Evolutionary conservation across 306 rosid species (phyloP), one percentile per base, ranked within the genome.

Genomic region (Trifolium repens): DNA sequence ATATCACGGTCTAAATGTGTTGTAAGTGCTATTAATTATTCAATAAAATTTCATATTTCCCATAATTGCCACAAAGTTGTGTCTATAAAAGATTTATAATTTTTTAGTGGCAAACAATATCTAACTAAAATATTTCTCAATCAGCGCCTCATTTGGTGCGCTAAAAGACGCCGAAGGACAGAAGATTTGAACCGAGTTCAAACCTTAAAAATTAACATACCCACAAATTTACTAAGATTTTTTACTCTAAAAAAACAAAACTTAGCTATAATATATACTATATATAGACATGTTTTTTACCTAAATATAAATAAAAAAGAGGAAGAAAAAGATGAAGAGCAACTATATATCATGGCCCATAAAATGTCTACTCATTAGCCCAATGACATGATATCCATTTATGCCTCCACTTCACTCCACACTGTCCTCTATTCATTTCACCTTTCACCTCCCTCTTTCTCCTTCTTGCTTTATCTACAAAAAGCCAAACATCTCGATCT

Each of bases 351-450:
- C 42, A 66, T 91, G 96, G 97, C 90, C 98, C 99, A 91, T 85
- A 77, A 68, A 73, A 72, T 86, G 99, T 94, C 99, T 78, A 73
- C 89, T 94, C 97, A 84, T 59, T 80, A 85, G 89, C 85, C 88
- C 87, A 87, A 83, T 88, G 91, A 88, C 89, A 88, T 84, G 89
- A 91, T 85, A 78, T 85, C 79, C 87, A 67, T 85, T 86, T 68
- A 61, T 61, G 80, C 84, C 84, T 67, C 78, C 86, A 57, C 87
- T 87, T 61, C 67, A 61, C 78, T 66, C 80, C 55, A 13, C 47
- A 8, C 61, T 43, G 72, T 74, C 58, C 93, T 82, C 97, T 82
- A 79, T 94, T 91, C 91, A 75, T 87, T 90, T 91, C 96, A 86
- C 96, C 92, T 76, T 34, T 66, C 79, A 71, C 81, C 77, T 8